Base-by-base conservation (phyloP, 2,329 filamentous ascomycete genomes). In the Sporothrix globosa region DNA sequence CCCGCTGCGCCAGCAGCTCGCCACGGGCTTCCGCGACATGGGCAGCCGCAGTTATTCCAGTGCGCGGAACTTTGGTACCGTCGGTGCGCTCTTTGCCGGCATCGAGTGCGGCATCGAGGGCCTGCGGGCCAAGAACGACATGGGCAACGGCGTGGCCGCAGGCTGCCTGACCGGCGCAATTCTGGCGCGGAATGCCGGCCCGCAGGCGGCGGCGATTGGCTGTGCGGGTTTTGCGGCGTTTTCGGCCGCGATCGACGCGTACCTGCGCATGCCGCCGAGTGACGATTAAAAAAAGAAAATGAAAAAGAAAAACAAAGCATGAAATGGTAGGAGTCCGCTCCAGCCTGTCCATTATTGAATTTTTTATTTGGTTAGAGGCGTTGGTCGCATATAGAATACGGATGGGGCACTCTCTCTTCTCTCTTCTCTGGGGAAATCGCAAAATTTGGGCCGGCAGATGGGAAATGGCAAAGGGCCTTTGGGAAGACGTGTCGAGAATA, bases 71-170 rank as follows among this genome's bases (percentile, higher is more conserved):
- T 99, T 99, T 78, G 95, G 92, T 73, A 91, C 94, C 75, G 93
- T 99, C 66, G 96, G 96, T 76, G 91, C 92, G 2, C 86, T 98
- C 24, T 99, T 96, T 83, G 87, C 89, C 19, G 95, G 95, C 53
- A 97, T 96, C 68, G 96, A 99, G 82, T 99, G 96, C 83, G 93
- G 92, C 74, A 93, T 99, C 77, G 96, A 99, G 81, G 94, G 94
- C 0, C 86, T 92, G 76, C 87, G 96, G 41, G 96, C 94, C 27
- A 97, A 97, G 84, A 97, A 98, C 81, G 96, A 98, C 80, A 81
- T 98, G 41, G 88, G 84, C 73, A 99, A 99, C 82, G 93, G 93
- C 69, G 89, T 96, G 5, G 88, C 90, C 4, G 93, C 94, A 0
- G 96, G 96, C 0, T 98, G 95, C 78, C 83, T 97, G 69, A 97